phyloP scores from a whole-genome alignment of 352 stramenopile genomes.

The Phytophthora aleatoria region DNA sequence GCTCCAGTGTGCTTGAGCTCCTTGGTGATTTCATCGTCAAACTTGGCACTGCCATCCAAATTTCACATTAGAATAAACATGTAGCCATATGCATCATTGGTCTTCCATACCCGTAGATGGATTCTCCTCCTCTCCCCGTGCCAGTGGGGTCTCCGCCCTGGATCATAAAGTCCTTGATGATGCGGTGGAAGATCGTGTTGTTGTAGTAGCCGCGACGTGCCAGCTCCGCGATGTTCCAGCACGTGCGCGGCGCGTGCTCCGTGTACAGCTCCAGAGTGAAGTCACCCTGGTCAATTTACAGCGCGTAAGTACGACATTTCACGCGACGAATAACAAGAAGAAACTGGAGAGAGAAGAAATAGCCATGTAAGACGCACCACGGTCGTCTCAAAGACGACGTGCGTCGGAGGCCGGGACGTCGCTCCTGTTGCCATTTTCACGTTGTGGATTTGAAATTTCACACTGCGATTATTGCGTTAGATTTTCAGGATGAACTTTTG shows the following conservation, averaged over 20 bases:
- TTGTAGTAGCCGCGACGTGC: slow-evolving; percentile 95
- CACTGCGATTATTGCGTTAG: neutral
- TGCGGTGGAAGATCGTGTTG: slow-evolving; percentile 95
- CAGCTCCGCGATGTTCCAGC: slow-evolving; percentile 93
- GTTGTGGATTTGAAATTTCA: neutral
- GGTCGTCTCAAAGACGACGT: slow-evolving; percentile 87
- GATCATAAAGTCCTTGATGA: slow-evolving; percentile 98
- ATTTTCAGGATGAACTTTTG: neutral
- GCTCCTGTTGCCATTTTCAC: slow-evolving; percentile 14
- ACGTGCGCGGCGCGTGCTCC: slow-evolving; percentile 92
- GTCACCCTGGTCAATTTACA: slow-evolving; percentile 53
- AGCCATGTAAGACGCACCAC: slow-evolving; percentile 46
- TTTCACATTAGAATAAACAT: slow-evolving; percentile 7
- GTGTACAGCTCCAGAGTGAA: slow-evolving; percentile 95
- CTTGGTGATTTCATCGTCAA: slow-evolving; percentile 94
- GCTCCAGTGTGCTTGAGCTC: slow-evolving; percentile 94
- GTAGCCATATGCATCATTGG: slow-evolving; percentile 6
- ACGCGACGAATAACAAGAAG: neutral
- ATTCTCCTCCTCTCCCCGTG: slow-evolving; percentile 92
- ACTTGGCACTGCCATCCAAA: slow-evolving; percentile 73
- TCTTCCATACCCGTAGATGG: slow-evolving; percentile 84
- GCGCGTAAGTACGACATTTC: neutral
- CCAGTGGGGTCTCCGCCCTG: slow-evolving; percentile 95
- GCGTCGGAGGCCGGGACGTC: slow-evolving; percentile 52
- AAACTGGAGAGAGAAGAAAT: neutral